phyloP scores from a whole-genome alignment of 768 basidiomycete species.

The Lactarius pseudohatsudake region DNA sequence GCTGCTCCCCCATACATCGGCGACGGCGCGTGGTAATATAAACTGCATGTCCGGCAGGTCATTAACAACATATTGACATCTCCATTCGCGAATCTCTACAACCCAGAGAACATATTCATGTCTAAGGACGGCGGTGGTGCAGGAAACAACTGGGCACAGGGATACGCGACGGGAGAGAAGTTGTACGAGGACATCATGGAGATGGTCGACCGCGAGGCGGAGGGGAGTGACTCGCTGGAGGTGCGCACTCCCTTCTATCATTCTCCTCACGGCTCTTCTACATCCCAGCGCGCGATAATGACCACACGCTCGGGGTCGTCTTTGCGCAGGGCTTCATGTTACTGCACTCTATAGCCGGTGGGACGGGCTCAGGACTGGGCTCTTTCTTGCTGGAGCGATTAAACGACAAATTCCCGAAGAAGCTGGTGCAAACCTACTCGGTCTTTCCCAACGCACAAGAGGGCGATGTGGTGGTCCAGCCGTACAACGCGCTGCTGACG shows the following conservation, averaged over 20 bases:
- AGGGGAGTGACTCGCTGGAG: slow-evolving; percentile 96
- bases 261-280: not conserved
- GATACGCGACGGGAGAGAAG: slow-evolving; percentile 85
- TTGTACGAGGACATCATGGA: slow-evolving; percentile 98
- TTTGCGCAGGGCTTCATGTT: slow-evolving; percentile 89
- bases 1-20: slow-evolving; percentile 1
- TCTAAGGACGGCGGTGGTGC: slow-evolving; percentile 98
- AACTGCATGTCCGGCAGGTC: slow-evolving; percentile 53
- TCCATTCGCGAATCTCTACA: slow-evolving; percentile 88
- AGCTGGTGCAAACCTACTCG: slow-evolving; percentile 98
- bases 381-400: slow-evolving; percentile 97
- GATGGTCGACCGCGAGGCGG: slow-evolving; percentile 97
- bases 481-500: slow-evolving; percentile 93
- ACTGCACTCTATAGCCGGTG: slow-evolving; percentile 98
- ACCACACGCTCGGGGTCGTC: not conserved
- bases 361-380: slow-evolving; percentile 96
- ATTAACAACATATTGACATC: slow-evolving; percentile 93
- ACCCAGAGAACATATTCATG: slow-evolving; percentile 96
- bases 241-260: slow-evolving; percentile 42
- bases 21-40: slow-evolving; percentile 1
- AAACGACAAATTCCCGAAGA: slow-evolving; percentile 98
- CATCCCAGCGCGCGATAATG: not conserved
- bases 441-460: slow-evolving; percentile 95
- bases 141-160: slow-evolving; percentile 98
- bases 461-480: slow-evolving; percentile 96